Base-by-base conservation (phyloP, 768 basidiomycete genomes). In the Sporobolomyces roseus region DNA sequence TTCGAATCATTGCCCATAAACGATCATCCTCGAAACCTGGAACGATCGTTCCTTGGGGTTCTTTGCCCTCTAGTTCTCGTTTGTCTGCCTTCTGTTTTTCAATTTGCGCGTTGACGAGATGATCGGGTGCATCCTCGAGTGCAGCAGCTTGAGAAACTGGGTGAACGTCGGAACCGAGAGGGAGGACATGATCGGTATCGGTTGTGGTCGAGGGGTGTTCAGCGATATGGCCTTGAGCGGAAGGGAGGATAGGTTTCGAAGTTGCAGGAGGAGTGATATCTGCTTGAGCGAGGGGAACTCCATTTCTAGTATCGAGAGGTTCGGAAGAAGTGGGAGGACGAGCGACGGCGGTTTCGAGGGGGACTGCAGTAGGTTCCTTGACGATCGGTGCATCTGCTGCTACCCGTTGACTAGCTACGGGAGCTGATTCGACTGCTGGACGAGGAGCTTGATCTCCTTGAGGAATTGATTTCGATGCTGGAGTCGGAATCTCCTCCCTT, bases 41-140 rank as follows among this genome's bases (percentile, higher is more conserved):
- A 0, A 80, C 76, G 32, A 81, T 66, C 14, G 78, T 80, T 4
- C 80, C 80, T 29, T 72, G 27, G 4, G 60, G 60, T 52, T 66
- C 64, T 7, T 51, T 23, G 19, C 67, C 71, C 7, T 29, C 4
- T 10, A 79, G 9, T 52, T 78, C 79, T 33, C 80, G 65, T 62
- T 77, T 74, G 35, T 75, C 80, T 0, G 76, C 79, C 64, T 78
- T 77, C 21, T 77, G 77, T 74, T 81, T 81, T 72, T 81, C 80
- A 27, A 80, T 71, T 70, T 80, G 75, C 4, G 77, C 68, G 13
- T 68, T 69, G 23, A 79, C 69, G 35, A 78, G 75, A 16, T 75
- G 72, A 10, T 77, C 77, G 38, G 78, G 74, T 38, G 75, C 75
- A 12, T 76, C 70, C 43, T 75, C 65, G 5, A 78, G 51, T 1